These are phyloP conservation scores for Colletotrichum viniferum DNA, from an alignment of 2,329 filamentous ascomycete genomes.

Conservation along the genomic window DNA sequence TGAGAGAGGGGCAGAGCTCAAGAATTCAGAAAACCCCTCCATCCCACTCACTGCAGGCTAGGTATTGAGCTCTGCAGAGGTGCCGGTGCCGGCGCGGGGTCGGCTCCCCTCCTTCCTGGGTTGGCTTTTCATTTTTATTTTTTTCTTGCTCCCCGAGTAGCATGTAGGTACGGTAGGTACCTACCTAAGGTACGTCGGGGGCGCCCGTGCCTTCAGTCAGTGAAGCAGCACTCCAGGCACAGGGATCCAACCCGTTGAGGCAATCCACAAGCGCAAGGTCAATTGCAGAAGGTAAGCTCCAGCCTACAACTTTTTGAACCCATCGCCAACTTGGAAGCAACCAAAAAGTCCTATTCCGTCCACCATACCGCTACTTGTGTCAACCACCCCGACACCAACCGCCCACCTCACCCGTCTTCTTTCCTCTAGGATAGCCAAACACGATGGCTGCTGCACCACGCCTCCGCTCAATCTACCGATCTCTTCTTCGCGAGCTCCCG, in stretches of 20 bases:
- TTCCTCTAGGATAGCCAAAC: not conserved
- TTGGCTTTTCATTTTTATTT: not conserved
- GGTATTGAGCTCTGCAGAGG: not conserved
- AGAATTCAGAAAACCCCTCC: not conserved
- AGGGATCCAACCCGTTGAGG: not conserved
- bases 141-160: not conserved
- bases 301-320: not conserved
- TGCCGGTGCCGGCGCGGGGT: slow-evolving; percentile 1
- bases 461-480: slow-evolving; percentile 82
- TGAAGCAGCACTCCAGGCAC: not conserved
- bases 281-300: not conserved
- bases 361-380: not conserved
- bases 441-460: slow-evolving; percentile 36
- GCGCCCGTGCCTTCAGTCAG: not conserved
- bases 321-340: not conserved
- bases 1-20: not conserved
- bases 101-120: not conserved
- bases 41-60: not conserved
- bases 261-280: not conserved
- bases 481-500: slow-evolving; percentile 87
- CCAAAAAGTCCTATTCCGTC: not conserved
- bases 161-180: not conserved
- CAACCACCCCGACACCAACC: not conserved
- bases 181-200: not conserved
- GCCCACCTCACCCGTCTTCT: not conserved